Base-by-base conservation (phyloP, 169 alveolate species). In the Sarcocystis neurona region DNA sequence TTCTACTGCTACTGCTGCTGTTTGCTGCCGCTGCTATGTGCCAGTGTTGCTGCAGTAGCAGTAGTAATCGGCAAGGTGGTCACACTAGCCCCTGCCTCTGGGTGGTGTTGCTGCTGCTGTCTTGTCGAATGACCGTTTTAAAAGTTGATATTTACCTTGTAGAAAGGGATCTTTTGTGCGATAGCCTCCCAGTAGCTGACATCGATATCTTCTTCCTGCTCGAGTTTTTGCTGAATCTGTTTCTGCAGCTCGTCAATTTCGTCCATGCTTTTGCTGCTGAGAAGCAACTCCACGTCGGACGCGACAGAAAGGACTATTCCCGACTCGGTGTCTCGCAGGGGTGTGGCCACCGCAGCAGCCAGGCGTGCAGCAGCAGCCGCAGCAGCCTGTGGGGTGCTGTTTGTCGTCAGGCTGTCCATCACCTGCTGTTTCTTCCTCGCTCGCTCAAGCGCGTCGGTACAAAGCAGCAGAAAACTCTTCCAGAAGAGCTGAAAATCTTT, bases 121-220 rank as follows among this genome's bases (percentile, higher is more conserved):
- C n/a, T n/a, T n/a, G n/a, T n/a, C n/a, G 41, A 66, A 6, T 18
- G 77, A 66, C 20, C 44, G 47, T 30, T 44, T 32, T 18, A n/a
- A 32, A 27, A 0, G n/a, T n/a, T 37, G 82, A 0, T 43, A 1
- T 34, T 78, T 58, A 79, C 92, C 82, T 60, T 66, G 48, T 82
- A 89, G 77, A 56, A 43, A 30, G 93, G 93, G 5, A 90, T 47
- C 88, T 90, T 84, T 53, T 75, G 70, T 39, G 63, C 84, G 37
- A 90, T 85, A 27, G 86, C 87, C 48, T 90, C 93, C 93, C 93
- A 90, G 79, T 90, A 90, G 46, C 88, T 88, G 34, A 79, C 44
- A 32, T 89, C 93, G 34, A 89, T 79, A 30, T 80, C 93, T 32
- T 89, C 90, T 20, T 74, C 90, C 23, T 70, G 58, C 43, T 88